A percentile compares a stretch with the other conserved stretches of the same genome.
These are phyloP conservation scores for Cokeromyces recurvatus DNA, from an alignment of 371 early-diverging fungal genomes.

Conservation along the genomic window DNA sequence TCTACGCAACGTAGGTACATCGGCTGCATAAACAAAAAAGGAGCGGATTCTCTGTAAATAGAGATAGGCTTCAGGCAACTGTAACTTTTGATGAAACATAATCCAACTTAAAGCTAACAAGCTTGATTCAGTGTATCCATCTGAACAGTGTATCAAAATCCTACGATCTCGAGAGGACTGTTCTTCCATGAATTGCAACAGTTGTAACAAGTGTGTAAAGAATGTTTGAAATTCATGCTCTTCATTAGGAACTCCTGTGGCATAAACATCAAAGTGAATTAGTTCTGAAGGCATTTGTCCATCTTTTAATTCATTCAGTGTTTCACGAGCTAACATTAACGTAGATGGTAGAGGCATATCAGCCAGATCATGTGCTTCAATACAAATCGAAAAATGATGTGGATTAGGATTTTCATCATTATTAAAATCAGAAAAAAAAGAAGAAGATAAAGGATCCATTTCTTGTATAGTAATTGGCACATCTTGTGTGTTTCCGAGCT, in stretches of 20 bases:
- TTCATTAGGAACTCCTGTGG: constrained; percentile 22
- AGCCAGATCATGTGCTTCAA: constrained; percentile 55
- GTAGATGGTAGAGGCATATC: constrained; percentile 50
- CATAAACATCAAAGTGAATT: constrained; percentile 49
- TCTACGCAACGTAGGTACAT: constrained; percentile 38
- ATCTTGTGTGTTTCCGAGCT: constrained; percentile 61
- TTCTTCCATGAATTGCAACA: constrained; percentile 39
- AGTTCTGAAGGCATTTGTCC: constrained; percentile 36
- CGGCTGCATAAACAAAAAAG: constrained; percentile 60
- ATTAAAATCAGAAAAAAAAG: neutral
- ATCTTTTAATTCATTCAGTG: constrained; percentile 25
- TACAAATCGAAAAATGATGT: constrained; percentile 53
- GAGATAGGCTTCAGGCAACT: constrained; percentile 56
- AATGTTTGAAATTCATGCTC: constrained; percentile 24
- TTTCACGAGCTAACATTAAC: constrained; percentile 35
- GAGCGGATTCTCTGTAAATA: constrained; percentile 52
- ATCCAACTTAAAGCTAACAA: constrained; percentile 46
- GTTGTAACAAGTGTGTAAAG: constrained; percentile 13
- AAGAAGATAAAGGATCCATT: neutral
- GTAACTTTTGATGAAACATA: constrained; percentile 47
- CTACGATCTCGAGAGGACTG: constrained; percentile 28
- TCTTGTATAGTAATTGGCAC: constrained; percentile 34
- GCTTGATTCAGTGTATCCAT: constrained; percentile 62
- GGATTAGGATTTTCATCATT: constrained; percentile 23
- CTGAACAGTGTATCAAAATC: constrained; percentile 57